These are phyloP conservation scores for Plectosphaerella sp. DNA, from an alignment of 2,329 filamentous ascomycete genomes.

Conservation along the genomic window DNA sequence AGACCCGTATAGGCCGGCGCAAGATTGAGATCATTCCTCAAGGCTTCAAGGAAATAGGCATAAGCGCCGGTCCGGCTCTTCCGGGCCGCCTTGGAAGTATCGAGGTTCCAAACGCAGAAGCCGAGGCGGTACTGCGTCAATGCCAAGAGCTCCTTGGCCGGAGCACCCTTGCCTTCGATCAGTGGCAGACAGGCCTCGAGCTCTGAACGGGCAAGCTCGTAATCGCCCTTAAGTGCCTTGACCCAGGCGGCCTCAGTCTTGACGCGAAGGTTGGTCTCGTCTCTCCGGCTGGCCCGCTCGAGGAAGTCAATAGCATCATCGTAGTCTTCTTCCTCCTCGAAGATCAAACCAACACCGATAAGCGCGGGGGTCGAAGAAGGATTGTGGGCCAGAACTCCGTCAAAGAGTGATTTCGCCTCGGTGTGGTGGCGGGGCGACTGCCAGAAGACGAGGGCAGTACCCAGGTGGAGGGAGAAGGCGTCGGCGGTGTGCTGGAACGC, in stretches of 20 bases:
- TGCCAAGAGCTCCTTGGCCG: slow-evolving; percentile 68
- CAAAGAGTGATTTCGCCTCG: slow-evolving; percentile 83
- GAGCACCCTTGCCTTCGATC: slow-evolving; percentile 57
- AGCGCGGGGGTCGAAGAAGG: slow-evolving; percentile 73
- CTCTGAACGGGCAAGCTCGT: slow-evolving; percentile 60
- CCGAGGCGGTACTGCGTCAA: slow-evolving; percentile 85
- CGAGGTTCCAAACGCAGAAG: slow-evolving; percentile 79
- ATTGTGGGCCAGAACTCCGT: slow-evolving; percentile 73
- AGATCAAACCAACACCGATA: slow-evolving; percentile 85
- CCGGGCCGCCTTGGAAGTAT: slow-evolving; percentile 68
- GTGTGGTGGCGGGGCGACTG: slow-evolving; percentile 86
- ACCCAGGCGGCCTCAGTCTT: slow-evolving; percentile 90
- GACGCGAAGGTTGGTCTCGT: slow-evolving; percentile 71
- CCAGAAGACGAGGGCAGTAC: slow-evolving; percentile 83
- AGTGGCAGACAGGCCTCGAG: slow-evolving; percentile 65
- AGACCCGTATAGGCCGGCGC: slow-evolving; percentile 89
- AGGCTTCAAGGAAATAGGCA: slow-evolving; percentile 71
- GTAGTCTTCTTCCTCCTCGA: slow-evolving; percentile 91
- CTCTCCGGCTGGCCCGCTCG: slow-evolving; percentile 67
- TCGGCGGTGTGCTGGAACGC: slow-evolving; percentile 66
- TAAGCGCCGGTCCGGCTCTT: slow-evolving; percentile 82
- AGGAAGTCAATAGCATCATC: slow-evolving; percentile 77
- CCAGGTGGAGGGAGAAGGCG: slow-evolving; percentile 71
- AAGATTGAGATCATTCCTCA: slow-evolving; percentile 83
- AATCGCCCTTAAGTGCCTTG: slow-evolving; percentile 76